Base-by-base conservation (phyloP, 1,284 basidiomycete species). In the Blastosporella zonata region DNA sequence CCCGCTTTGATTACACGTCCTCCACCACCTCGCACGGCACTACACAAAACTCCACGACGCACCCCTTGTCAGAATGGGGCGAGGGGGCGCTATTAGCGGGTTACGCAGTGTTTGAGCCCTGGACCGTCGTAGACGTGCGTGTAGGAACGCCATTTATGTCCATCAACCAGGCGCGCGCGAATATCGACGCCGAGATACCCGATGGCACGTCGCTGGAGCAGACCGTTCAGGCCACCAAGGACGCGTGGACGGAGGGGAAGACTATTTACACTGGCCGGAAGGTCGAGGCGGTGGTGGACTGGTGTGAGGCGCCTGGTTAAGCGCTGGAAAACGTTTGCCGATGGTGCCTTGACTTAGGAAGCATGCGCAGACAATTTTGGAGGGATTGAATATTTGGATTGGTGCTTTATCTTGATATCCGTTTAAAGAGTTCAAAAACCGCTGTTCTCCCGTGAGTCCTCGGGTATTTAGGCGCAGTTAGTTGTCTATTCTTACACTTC, bases 61-160 rank as follows among this genome's bases (percentile, higher is more conserved):
- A 55, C 59, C 6, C 62, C 64, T 15, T 58, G 62, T 7, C 57
- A 61, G 29, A 58, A n/a, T 61, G 58, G 2, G 69, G 65, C 10
- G 57, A 60, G n/a, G 80, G 79, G 5, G 58, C 73, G 0, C 59
- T 78, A 13, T 64, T 90, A 4, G 77, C 81, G 13, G 87, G 73
- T 0, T 91, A 81, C 58, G 82, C 73, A 0, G 63, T 67, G 2
- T 87, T 92, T 56, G 60, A 56, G 12, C 53, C 55, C 1, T 21
- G 36, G 1, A 49, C 27, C 10, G 51, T 12, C 12, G 35, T 53
- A 2, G 45, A 43, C 13, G 79, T 89, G 6, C 73, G 87, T 7
- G 70, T 93, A 1, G 88, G 87, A 0, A 84, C 87, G 7, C 90
- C 87, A 8, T 88, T 91, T 60, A 87, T 93, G 52, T 88, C 85